phyloP scores from a whole-genome alignment of 768 basidiomycete species.

The Pleurotus citrinopileatus region DNA sequence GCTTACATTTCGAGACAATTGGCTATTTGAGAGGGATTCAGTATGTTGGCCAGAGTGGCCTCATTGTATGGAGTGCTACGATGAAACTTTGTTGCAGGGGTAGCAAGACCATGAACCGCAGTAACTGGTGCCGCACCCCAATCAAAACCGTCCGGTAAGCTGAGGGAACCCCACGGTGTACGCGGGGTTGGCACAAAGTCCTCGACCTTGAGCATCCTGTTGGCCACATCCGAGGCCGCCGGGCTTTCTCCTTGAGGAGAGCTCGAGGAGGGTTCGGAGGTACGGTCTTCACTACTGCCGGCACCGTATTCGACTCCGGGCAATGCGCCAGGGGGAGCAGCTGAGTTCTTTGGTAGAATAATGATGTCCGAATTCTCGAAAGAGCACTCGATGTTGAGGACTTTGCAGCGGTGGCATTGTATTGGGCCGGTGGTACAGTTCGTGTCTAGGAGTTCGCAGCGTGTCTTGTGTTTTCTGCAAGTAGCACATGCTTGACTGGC shows the following conservation, averaged over 20 bases:
- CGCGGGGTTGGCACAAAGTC: constrained; percentile 29
- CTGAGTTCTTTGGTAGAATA: constrained; percentile 5
- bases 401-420: constrained; percentile 48
- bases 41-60: constrained; percentile 22
- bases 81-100: constrained; percentile 5
- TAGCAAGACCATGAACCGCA: constrained; percentile 41
- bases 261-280: neutral
- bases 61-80: constrained; percentile 11
- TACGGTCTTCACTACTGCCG: neutral
- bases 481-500: constrained; percentile 43
- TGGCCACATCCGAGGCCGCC: neutral
- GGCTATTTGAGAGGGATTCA: constrained; percentile 31
- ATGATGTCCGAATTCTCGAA: constrained; percentile 21
- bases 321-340: neutral
- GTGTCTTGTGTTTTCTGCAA: constrained; percentile 45
- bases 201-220: constrained; percentile 15
- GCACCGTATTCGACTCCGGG: constrained; percentile 1
- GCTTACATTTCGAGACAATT: constrained; percentile 37
- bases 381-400: constrained; percentile 42
- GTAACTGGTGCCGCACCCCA: constrained; percentile 44
- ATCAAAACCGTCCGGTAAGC: constrained; percentile 35
- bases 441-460: constrained; percentile 46
- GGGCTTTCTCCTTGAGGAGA: constrained; percentile 1
- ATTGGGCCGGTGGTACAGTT: constrained; percentile 20
- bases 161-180: constrained; percentile 37